phyloP scores from a whole-genome alignment of 2,329 filamentous ascomycete genomes.

The Xylaria multiplex region DNA sequence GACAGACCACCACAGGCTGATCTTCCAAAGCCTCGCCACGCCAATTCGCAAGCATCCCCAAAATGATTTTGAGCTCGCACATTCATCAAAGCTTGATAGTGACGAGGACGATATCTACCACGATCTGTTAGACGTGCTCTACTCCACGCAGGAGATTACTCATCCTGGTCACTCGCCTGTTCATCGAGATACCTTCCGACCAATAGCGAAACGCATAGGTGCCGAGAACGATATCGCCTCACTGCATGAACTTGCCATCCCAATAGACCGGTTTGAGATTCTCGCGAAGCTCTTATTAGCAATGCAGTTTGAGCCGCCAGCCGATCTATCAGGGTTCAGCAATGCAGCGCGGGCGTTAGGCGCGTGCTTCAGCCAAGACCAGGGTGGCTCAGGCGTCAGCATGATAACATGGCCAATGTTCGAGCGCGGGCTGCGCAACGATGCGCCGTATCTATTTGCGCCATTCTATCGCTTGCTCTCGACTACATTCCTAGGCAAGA shows the following conservation, averaged over 20 bases:
- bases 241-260: constrained; percentile 2
- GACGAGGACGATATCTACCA: constrained; percentile 40
- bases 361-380: constrained; percentile 9
- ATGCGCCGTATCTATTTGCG: constrained; percentile 10
- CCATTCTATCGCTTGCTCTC: constrained; percentile 10
- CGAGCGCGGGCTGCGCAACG: constrained; percentile 3
- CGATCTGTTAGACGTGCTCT: constrained; percentile 38
- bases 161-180: constrained; percentile 26
- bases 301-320: constrained; percentile 7
- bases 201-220: constrained; percentile 22
- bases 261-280: constrained; percentile 4
- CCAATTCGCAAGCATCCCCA: background rate
- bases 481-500: constrained; percentile 7
- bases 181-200: constrained; percentile 28
- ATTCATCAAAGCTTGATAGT: constrained; percentile 30
- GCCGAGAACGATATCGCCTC: constrained; percentile 6
- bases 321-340: background rate
- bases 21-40: constrained; percentile 39
- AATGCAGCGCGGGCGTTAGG: constrained; percentile 7
- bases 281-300: constrained; percentile 9
- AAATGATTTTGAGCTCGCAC: constrained; percentile 3
- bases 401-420: constrained; percentile 12
- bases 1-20: constrained; percentile 33
- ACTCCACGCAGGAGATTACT: constrained; percentile 29
- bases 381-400: background rate